These are phyloP conservation scores for Phyllosticta citribraziliensis DNA, from an alignment of 2,329 filamentous ascomycete genomes.

Conservation along the genomic window DNA sequence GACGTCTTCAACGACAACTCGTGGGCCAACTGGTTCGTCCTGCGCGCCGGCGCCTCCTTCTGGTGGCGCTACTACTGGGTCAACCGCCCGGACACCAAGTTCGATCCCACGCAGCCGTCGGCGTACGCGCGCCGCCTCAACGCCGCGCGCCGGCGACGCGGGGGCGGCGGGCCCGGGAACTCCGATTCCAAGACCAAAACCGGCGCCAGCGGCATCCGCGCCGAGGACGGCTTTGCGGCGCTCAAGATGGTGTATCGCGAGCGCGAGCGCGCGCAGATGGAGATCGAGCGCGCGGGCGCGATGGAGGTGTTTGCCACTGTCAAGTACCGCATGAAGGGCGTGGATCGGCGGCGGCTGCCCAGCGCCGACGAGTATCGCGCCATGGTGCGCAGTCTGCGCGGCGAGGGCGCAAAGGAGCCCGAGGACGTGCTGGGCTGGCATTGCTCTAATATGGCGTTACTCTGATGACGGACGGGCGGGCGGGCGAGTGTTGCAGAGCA, in stretches of 20 bases:
- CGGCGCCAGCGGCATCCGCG: not conserved
- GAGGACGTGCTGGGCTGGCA: slow-evolving; percentile 1
- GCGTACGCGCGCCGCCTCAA: not conserved
- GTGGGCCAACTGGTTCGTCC: slow-evolving; percentile 25
- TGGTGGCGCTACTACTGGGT: slow-evolving; percentile 26
- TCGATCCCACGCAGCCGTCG: not conserved
- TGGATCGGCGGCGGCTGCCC: not conserved
- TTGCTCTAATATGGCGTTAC: slow-evolving; percentile 6
- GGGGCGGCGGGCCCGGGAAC: not conserved
- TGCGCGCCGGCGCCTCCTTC: slow-evolving; percentile 21
- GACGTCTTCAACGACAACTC: slow-evolving; percentile 16
- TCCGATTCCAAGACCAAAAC: not conserved
- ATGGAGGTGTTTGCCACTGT: slow-evolving; percentile 7
- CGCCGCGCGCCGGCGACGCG: not conserved
- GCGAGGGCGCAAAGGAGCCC: not conserved
- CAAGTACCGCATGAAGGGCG: slow-evolving; percentile 6
- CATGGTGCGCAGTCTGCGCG: slow-evolving; percentile 8
- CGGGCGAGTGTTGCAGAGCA: no score
- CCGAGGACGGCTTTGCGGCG: slow-evolving; percentile 2
- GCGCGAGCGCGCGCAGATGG: slow-evolving; percentile 4
- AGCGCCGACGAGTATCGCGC: slow-evolving; percentile 5
- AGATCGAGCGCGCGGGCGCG: slow-evolving; percentile 6
- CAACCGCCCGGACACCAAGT: not conserved
- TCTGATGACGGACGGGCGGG: not conserved
- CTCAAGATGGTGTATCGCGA: not conserved